Conservation (phyloP, 345 rosid species). For the Atalantia buxifolia region DNA sequence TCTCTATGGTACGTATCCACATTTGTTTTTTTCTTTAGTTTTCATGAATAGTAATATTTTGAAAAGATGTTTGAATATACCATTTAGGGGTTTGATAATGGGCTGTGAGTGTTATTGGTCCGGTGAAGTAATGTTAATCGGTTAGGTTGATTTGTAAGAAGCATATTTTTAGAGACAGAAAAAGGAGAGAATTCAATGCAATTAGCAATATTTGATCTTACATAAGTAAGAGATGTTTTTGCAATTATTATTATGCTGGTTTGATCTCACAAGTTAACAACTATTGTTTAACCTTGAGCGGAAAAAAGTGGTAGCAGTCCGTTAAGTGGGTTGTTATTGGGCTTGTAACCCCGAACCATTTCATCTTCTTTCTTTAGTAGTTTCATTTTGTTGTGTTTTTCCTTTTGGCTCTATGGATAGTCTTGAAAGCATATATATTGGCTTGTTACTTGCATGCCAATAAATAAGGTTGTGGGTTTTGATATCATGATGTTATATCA, state of each 20-base stretch:
- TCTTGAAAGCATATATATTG: not conserved
- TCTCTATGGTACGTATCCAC: constrained; percentile 70
- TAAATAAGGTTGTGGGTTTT: not conserved
- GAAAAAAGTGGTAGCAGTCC: not conserved
- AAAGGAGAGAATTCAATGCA: not conserved
- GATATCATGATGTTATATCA: not conserved
- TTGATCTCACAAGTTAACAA: not conserved
- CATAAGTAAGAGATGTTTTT: not conserved
- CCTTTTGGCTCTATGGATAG: not conserved
- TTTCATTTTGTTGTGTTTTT: not conserved
- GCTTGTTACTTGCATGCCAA: not conserved
- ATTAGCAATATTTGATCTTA: not conserved
- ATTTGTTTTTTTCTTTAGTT: not conserved
- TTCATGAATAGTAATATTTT: not conserved
- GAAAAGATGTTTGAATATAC: too few species aligned
- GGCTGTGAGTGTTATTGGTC: not conserved
- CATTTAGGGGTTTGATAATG: not conserved
- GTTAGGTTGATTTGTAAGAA: not conserved
- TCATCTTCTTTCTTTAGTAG: not conserved
- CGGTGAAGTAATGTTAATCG: not conserved
- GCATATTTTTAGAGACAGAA: not conserved
- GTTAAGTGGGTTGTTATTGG: not conserved
- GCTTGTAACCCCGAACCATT: not conserved
- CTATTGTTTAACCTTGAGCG: not conserved
- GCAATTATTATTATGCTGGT: not conserved